Base-by-base conservation (phyloP, 176 grass and related monocot species). In the Metroxylon sagu region DNA sequence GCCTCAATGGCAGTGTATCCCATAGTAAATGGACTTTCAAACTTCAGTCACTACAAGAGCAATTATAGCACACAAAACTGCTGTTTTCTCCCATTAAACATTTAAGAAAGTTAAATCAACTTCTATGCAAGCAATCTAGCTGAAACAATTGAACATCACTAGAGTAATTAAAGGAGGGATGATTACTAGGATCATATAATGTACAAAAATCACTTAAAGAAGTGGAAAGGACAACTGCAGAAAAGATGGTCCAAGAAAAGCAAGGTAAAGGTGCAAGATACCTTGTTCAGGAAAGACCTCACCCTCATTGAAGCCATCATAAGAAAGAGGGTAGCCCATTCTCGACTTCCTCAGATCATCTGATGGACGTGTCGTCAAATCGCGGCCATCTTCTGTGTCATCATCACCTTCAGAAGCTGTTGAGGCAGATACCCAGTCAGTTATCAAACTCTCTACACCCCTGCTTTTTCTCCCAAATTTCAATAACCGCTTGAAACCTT, bases 401-500 rank as follows among this genome's bases (percentile, higher is more conserved):
- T 68, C 67, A 48, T 50, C 68, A 2, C 18, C 56, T n/a, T 53
- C 21, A 48, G 60, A 79, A 39, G 62, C 52, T 56, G 74, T 60
- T 7, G 69, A 29, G 52, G 67, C 77, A 35, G 79, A 68, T 59
- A 74, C 69, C 29, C 27, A 57, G 57, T 16, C 19, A 16, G 50
- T 52, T 28, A 64, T 16, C 28, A 55, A 52, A 1, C 28, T 79
- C 25, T 71, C 67, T 0, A 48, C 53, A 59, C 65, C 76, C 50
- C 60, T 95, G 49, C 52, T 85, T 65, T 71, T 95, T 72, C 73
- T 85, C 14, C 85, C 79, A 5, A 95, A 89, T 56, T 52, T 85
- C 29, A 95, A 68, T 2, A 89, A 75, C 65, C 65, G 65, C 65
- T 67, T 95, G 58, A 95, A 66, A 56, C 89, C 82, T 8, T 64